Evolutionary conservation across 2,329 filamentous ascomycete genomes (phyloP), one percentile per base, ranked within the genome.

Genomic region (Diaporthe australafricana): DNA sequence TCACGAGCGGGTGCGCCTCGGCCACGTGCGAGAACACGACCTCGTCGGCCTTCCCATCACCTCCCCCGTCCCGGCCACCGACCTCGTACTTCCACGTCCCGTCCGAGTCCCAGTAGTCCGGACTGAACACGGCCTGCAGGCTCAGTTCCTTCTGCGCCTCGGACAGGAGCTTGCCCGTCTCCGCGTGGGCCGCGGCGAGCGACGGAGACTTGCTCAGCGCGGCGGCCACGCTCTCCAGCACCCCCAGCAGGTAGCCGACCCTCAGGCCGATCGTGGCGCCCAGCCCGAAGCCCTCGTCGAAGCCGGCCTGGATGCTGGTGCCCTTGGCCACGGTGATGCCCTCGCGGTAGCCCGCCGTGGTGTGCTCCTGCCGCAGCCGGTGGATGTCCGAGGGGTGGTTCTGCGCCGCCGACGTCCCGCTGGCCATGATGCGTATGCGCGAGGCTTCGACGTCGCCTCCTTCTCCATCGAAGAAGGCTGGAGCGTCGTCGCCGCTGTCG

Each of bases 331-430:
- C 85, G 0, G 92, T 88, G 68, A 98, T 89, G 55, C 96, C 96
- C 77, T 98, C 95, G 72, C 96, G 92, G 83, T 98, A 98, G 25
- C 96, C 96, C 48, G 93, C 91, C 9, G 93, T 98, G 67, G 90
- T 88, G 80, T 98, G 94, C 70, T 93, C 91, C 52, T 90, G 88
- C 77, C 93, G 91, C 20, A 98, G 87, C 30, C 93, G 91, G 25
- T 88, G 90, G 65, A 96, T 88, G 77, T 97, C 95, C 78, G 85
- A 88, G 40, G 84, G 85, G 68, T 89, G 85, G 67, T 40, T n/a
- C 17, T 35, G 32, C 7, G 50, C 17, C 17, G 25, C 8, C 1
- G 35, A 27, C 12, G 67, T n/a, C 3, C 3, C 45, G 7, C 17
- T 35, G 5, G 25, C 11, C 7, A 11, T 9, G 12, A 52, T 25